Conservation (phyloP, 2,329 filamentous ascomycete species). For the Penicillium sp. region DNA sequence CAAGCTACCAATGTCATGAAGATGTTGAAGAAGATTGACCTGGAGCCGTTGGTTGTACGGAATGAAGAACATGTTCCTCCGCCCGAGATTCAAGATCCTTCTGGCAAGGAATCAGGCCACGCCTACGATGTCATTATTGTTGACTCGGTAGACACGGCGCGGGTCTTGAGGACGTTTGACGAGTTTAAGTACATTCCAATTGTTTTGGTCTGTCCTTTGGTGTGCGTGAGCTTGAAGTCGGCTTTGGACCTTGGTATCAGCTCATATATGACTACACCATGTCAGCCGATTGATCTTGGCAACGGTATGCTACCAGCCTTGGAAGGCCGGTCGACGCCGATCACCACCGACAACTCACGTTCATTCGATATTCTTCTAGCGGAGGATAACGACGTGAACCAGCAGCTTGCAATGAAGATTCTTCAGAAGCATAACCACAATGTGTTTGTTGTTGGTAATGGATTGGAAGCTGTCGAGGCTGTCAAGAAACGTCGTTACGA, state of each 20-base stretch:
- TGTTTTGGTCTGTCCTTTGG: conserved; percentile 81
- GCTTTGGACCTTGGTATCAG: conserved; percentile 93
- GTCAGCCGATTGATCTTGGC: conserved; percentile 86
- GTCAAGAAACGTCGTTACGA: conserved; percentile 91
- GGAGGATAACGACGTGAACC: conserved; percentile 97
- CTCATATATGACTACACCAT: conserved; percentile 98
- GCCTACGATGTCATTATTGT: conserved; percentile 95
- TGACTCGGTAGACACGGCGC: conserved; percentile 88
- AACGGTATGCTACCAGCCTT: conserved; percentile 95
- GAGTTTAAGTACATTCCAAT: conserved; percentile 98
- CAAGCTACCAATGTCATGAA: conserved; percentile 67
- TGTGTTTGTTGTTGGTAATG: conserved; percentile 82
- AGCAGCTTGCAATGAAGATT: conserved; percentile 92
- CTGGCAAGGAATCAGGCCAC: conserved; percentile 49
- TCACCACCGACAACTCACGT: conserved; percentile 87
- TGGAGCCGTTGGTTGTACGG: conserved; percentile 80
- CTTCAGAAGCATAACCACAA: conserved; percentile 84
- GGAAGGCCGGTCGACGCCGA: conserved; percentile 87
- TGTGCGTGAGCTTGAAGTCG: conserved; percentile 89
- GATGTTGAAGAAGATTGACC: conserved; percentile 74
- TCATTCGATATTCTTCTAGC: conserved; percentile 94
- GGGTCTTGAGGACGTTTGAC: conserved; percentile 77
- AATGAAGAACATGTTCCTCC: conserved; percentile 66
- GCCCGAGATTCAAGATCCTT: conserved; percentile 51
- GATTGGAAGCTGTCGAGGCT: conserved; percentile 87